These are phyloP conservation scores for Solanum arcanum DNA, from an alignment of 257 asterid species.

Conservation along the genomic window DNA sequence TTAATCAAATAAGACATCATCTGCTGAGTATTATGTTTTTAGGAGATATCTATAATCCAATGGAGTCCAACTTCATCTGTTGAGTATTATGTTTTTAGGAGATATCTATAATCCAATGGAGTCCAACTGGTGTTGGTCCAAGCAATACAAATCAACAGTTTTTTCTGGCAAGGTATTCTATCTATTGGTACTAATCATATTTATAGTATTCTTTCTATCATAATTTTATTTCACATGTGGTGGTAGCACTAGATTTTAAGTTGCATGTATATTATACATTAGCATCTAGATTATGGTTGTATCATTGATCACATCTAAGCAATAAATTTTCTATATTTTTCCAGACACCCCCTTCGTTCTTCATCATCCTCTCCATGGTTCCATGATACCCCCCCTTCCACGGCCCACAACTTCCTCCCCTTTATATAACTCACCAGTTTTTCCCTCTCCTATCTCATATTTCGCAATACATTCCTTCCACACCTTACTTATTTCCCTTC, in stretches of 20 bases:
- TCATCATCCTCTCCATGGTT: neutral
- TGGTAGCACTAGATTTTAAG: neutral
- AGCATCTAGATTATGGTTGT: neutral
- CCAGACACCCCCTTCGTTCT: neutral
- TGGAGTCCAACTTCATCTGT: neutral
- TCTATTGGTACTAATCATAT: neutral
- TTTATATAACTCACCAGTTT: neutral
- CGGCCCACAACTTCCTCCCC: no score
- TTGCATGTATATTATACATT: no score
- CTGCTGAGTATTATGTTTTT: neutral
- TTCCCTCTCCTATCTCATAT: neutral
- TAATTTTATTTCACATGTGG: no score
- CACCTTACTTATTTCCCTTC: no score
- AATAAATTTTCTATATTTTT: neutral
- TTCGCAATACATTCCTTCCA: no score
- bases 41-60: neutral
- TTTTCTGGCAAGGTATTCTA: conserved; percentile 64
- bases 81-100: neutral
- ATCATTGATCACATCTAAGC: neutral
- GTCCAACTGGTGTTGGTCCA: neutral
- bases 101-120: neutral
- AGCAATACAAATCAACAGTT: conserved; percentile 45
- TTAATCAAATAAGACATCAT: no score
- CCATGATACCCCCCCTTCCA: neutral
- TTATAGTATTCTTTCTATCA: no score